Evolutionary conservation across 495 filamentous ascomycete species (phyloP).

Genomic region (Aspergillus leporis): DNA sequence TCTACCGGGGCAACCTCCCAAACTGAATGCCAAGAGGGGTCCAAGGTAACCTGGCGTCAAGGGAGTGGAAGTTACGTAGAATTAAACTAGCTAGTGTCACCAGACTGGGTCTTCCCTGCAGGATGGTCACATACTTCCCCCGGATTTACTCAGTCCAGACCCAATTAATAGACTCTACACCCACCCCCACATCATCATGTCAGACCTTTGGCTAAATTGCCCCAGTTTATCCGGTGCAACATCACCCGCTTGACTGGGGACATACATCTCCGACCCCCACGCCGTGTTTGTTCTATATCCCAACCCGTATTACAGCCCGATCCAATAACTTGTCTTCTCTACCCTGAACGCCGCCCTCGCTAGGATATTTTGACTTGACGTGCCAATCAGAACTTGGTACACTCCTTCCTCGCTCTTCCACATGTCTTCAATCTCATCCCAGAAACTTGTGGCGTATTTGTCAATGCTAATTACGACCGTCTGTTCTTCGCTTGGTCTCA

Average conservation of each 20-base stretch:
- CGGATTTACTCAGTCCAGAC: background rate
- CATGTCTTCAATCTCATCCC: slow-evolving; percentile 59
- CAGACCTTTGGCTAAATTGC: background rate
- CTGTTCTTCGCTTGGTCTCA: slow-evolving; percentile 63
- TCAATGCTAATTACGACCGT: slow-evolving; percentile 60
- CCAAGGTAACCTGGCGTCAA: background rate
- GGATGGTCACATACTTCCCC: background rate
- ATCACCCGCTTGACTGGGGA: background rate
- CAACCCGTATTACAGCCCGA: slow-evolving; percentile 21
- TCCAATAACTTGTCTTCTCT: slow-evolving; percentile 34
- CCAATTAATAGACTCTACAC: background rate
- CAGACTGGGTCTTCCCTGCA: background rate
- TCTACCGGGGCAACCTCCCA: background rate
- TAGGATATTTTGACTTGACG: slow-evolving; percentile 41
- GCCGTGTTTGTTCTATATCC: background rate
- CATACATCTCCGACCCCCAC: background rate
- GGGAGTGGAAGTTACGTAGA: background rate
- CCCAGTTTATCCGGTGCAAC: background rate
- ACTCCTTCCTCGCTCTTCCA: slow-evolving; percentile 73
- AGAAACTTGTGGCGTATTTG: slow-evolving; percentile 70
- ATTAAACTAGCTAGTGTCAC: background rate
- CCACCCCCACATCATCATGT: background rate
- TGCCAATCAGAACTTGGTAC: slow-evolving; percentile 64
- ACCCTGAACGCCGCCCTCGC: slow-evolving; percentile 44
- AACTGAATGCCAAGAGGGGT: background rate